phyloP scores from a whole-genome alignment of 139 green algal genomes.

The Chlamydomonas asymmetrica region DNA sequence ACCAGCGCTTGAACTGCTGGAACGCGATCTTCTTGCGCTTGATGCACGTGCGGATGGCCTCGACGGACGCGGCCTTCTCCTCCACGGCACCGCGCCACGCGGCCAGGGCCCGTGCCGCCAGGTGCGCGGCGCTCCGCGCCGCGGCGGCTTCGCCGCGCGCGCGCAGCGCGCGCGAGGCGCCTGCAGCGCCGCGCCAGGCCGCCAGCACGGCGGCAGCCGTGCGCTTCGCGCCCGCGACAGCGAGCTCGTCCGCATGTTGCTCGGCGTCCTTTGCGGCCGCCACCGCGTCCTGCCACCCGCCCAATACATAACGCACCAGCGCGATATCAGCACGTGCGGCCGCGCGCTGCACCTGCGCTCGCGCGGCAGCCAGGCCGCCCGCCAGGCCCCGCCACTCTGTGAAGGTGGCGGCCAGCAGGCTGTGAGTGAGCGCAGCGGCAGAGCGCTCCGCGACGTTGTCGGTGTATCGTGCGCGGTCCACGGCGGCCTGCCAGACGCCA shows the following conservation, averaged over 20 bases:
- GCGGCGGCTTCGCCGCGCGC: too few species aligned
- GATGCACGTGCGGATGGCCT: slow-evolving; percentile 53
- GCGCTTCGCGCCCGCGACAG: too few species aligned
- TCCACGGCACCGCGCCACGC: slow-evolving; percentile 19
- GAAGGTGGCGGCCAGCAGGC: neutral
- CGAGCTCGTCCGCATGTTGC: too few species aligned
- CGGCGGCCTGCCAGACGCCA: too few species aligned
- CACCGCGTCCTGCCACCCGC: slow-evolving; percentile 1
- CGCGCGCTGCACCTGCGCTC: neutral
- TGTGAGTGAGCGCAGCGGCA: too few species aligned
- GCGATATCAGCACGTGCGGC: neutral
- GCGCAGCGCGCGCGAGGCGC: too few species aligned
- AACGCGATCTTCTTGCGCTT: slow-evolving; percentile 69
- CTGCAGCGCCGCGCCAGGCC: too few species aligned
- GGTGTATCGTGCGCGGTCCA: too few species aligned
- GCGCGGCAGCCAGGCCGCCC: neutral
- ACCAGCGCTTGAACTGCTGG: slow-evolving; percentile 67
- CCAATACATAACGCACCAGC: neutral
- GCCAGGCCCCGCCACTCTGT: neutral
- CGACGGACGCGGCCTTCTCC: slow-evolving; percentile 19
- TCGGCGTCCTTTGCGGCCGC: neutral
- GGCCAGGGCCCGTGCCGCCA: too few species aligned
- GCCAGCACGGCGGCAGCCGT: too few species aligned
- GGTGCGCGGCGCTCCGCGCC: too few species aligned
- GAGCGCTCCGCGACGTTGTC: too few species aligned